These are phyloP conservation scores for Pneumocystis jirovecii DNA, from an alignment of 1,139 yeast genomes.

Conservation along the genomic window DNA sequence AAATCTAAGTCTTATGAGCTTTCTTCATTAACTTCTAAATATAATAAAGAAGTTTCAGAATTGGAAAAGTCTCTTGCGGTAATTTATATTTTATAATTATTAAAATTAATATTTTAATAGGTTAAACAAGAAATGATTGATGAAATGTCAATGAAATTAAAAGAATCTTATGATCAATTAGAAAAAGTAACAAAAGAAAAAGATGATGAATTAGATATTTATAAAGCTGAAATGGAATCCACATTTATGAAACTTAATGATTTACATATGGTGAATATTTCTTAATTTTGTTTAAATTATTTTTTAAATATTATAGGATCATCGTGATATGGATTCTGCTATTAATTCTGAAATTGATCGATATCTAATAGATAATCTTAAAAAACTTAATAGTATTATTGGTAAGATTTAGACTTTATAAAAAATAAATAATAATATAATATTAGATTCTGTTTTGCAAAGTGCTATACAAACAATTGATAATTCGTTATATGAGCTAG, in stretches of 20 bases:
- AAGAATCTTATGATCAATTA: slow-evolving; percentile 23
- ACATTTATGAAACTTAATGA: slow-evolving; percentile 49
- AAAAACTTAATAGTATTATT: slow-evolving; percentile 41
- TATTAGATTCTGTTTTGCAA: slow-evolving; percentile 46
- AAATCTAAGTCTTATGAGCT: slow-evolving; percentile 54
- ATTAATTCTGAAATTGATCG: slow-evolving; percentile 47
- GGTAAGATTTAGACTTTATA: not conserved
- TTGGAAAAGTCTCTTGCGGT: slow-evolving; percentile 19
- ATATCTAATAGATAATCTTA: slow-evolving; percentile 36
- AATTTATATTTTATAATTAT: not conserved
- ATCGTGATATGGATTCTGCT: slow-evolving; percentile 38
- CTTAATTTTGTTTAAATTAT: not conserved
- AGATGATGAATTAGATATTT: slow-evolving; percentile 64
- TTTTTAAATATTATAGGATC: slow-evolving; percentile 18
- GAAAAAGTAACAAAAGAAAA: slow-evolving; percentile 44
- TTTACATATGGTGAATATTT: slow-evolving; percentile 20
- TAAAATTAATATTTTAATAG: not conserved
- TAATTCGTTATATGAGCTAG: slow-evolving; percentile 56
- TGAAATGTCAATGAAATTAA: not conserved
- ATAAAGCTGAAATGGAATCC: slow-evolving; percentile 39
- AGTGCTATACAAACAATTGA: slow-evolving; percentile 62
- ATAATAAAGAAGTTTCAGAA: slow-evolving; percentile 34
- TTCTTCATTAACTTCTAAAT: slow-evolving; percentile 45
- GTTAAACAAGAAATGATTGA: not conserved
- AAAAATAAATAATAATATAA: not conserved